Evolutionary conservation across 306 rosid genomes (phyloP).

Genomic region (Luffa acutangula): DNA sequence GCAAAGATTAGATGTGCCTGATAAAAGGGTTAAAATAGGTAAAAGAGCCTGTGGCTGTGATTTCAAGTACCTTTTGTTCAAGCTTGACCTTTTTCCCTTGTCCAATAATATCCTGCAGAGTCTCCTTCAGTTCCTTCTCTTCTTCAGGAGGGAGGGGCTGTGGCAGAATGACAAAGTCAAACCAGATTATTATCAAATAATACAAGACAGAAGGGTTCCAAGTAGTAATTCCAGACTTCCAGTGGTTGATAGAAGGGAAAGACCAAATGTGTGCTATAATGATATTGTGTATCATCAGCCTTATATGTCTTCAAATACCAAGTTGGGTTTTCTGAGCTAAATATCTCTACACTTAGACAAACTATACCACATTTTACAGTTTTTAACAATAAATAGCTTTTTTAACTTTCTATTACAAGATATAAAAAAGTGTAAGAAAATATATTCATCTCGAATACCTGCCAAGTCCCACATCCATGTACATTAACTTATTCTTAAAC

Average conservation of each 20-base stretch:
- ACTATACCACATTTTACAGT: neutral
- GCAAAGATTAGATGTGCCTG: neutral
- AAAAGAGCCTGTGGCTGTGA: neutral
- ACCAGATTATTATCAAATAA: neutral
- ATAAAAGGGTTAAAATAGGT: neutral
- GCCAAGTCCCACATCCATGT: neutral
- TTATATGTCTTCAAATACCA: neutral
- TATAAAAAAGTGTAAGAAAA: neutral
- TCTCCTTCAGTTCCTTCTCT: conserved; percentile 76
- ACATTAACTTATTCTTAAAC: neutral
- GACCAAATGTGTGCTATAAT: neutral
- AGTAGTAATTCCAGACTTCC: neutral
- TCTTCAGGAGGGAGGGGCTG: conserved; percentile 29
- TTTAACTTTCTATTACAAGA: neutral
- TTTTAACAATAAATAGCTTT: neutral
- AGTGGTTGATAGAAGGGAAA: neutral
- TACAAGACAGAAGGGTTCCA: neutral
- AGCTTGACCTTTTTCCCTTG: conserved; percentile 55
- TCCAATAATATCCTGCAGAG: conserved; percentile 65
- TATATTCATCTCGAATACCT: neutral
- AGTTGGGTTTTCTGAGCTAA: neutral
- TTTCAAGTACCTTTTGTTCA: conserved; percentile 70
- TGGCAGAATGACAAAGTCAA: conserved; percentile 31
- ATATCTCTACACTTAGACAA: neutral
- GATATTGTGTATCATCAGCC: neutral